Conservation (phyloP, 2,329 filamentous ascomycete species). For the Elsinoe ampelina region DNA sequence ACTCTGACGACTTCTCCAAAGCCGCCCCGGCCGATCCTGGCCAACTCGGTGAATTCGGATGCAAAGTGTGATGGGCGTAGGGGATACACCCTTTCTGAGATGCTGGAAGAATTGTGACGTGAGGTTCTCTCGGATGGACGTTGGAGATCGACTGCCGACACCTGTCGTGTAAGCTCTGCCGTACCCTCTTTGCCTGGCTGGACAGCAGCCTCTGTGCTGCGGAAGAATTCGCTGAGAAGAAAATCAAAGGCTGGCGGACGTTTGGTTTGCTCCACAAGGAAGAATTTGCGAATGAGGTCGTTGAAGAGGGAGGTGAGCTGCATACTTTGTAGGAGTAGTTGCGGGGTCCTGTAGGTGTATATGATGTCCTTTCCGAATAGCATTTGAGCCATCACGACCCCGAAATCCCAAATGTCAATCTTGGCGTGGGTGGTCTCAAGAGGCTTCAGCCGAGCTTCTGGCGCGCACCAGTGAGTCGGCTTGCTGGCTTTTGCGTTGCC, state of each 20-base stretch:
- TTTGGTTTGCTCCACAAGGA: constrained; percentile 75
- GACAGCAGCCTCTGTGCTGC: constrained; percentile 40
- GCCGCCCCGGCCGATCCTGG: constrained; percentile 80
- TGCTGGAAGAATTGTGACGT: constrained; percentile 25
- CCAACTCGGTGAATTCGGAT: constrained; percentile 85
- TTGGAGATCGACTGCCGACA: constrained; percentile 17
- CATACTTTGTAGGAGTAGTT: constrained; percentile 60
- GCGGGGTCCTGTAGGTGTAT: constrained; percentile 69
- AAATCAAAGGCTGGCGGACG: constrained; percentile 72
- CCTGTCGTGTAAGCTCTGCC: constrained; percentile 14
- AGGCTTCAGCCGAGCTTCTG: constrained; percentile 26
- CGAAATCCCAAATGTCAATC: constrained; percentile 91
- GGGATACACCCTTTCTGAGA: constrained; percentile 18
- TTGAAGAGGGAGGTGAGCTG: constrained; percentile 65
- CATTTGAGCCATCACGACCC: constrained; percentile 88
- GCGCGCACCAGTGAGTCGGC: constrained; percentile 37
- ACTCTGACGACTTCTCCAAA: constrained; percentile 96
- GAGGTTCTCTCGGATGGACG: constrained; percentile 23
- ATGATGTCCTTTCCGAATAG: constrained; percentile 73
- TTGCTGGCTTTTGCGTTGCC: constrained; percentile 7
- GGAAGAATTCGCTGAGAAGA: constrained; percentile 48
- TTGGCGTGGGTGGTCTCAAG: constrained; percentile 52
- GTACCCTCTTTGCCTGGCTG: neutral
- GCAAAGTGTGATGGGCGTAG: constrained; percentile 58
- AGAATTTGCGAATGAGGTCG: constrained; percentile 74